Percentiles rank a stretch among this genome's conserved stretches.
phyloP scores from a whole-genome alignment of 139 green algal species.

The Chlorella ohadii region DNA sequence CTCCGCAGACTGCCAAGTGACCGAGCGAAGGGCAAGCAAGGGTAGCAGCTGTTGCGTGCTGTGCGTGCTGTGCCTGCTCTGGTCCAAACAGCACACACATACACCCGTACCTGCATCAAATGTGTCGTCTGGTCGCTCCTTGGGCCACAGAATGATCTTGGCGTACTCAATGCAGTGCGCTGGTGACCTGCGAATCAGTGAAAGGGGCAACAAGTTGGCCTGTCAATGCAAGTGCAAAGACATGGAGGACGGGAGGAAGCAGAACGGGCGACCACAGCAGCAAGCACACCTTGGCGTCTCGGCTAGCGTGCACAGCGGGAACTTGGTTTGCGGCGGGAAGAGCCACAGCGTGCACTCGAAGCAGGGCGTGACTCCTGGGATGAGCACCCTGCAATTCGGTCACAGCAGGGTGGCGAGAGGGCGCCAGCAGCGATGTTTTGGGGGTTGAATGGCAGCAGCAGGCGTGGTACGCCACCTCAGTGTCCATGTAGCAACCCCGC shows the following conservation, averaged over 20 bases:
- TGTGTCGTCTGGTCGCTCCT: constrained; percentile 76
- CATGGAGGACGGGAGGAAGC: not conserved
- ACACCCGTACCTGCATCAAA: constrained; percentile 83
- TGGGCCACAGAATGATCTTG: constrained; percentile 94
- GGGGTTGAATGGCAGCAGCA: too few species aligned
- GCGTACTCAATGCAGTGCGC: constrained; percentile 99
- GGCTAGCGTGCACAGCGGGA: constrained; percentile 97
- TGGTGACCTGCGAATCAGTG: constrained; percentile 64
- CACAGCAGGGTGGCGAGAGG: too few species aligned
- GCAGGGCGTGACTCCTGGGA: constrained; percentile 96
- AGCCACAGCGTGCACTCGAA: constrained; percentile 99
- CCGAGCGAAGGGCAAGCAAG: too few species aligned
- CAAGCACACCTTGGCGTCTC: constrained; percentile 82
- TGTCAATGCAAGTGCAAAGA: too few species aligned
- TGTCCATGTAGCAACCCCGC: too few species aligned
- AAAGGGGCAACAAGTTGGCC: too few species aligned
- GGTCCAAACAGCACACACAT: too few species aligned
- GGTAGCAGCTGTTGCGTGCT: too few species aligned
- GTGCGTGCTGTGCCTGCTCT: too few species aligned
- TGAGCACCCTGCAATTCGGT: constrained; percentile 91
- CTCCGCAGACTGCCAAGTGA: too few species aligned
- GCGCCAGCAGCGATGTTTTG: not conserved
- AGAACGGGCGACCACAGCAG: not conserved
- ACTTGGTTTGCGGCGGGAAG: constrained; percentile 97
- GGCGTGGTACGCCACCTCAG: too few species aligned